Percentiles rank a stretch among this genome's conserved stretches.
Evolutionary conservation across 805 yeast species (phyloP).

Genomic region (Wickerhamomyces canadensis): DNA sequence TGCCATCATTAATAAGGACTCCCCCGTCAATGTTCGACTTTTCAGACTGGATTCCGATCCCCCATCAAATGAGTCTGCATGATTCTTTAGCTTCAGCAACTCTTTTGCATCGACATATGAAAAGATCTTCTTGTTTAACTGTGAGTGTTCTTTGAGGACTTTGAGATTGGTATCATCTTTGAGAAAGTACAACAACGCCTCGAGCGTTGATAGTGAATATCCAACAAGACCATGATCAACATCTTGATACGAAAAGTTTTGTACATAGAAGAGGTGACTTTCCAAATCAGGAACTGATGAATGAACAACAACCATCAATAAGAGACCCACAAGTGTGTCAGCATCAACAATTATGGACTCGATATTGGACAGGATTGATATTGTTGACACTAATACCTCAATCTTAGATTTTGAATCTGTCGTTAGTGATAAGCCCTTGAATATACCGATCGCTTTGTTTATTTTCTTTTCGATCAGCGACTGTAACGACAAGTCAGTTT

Average conservation of each 20-base stretch:
- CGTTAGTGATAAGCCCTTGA: constrained; percentile 41
- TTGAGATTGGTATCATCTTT: constrained; percentile 31
- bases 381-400: constrained; percentile 42
- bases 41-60: constrained; percentile 24
- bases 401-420: constrained; percentile 46
- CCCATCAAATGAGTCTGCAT: constrained; percentile 22
- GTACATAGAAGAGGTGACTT: constrained; percentile 61
- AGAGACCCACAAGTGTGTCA: constrained; percentile 68
- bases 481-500: constrained; percentile 24
- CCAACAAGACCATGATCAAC: constrained; percentile 57
- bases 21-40: constrained; percentile 52
- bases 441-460: constrained; percentile 42
- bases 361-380: constrained; percentile 41
- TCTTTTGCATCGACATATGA: constrained; percentile 36
- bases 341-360: constrained; percentile 54
- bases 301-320: constrained; percentile 65
- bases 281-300: constrained; percentile 54
- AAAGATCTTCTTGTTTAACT: constrained; percentile 51
- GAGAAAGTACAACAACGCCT: constrained; percentile 73
- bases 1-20: constrained; percentile 64
- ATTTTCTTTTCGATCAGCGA: constrained; percentile 38
- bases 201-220: constrained; percentile 77
- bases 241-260: constrained; percentile 47
- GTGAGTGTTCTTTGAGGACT: constrained; percentile 36
- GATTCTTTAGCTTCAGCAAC: constrained; percentile 16